phyloP scores from a whole-genome alignment of 1,284 basidiomycete genomes.

The Tylopilus sp. region DNA sequence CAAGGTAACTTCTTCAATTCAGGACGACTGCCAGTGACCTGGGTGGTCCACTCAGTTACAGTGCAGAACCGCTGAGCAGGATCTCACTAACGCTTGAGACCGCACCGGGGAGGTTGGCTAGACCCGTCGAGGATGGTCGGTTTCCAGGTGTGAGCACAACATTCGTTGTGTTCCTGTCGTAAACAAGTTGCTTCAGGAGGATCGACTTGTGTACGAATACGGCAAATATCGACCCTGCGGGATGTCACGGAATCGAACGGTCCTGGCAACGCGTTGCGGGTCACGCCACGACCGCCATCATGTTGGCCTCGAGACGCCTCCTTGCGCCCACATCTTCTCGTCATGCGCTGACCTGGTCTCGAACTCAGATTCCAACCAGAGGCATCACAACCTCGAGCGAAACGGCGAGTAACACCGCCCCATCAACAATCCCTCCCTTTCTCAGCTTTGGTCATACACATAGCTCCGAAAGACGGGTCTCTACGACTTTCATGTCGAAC shows the following conservation, averaged over 20 bases:
- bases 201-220: not conserved
- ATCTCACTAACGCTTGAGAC: too few relatives aligned
- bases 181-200: too few relatives aligned
- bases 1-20: too few relatives aligned
- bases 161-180: too few relatives aligned
- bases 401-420: constrained; percentile 10
- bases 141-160: too few relatives aligned
- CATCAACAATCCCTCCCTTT: not conserved
- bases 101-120: too few relatives aligned
- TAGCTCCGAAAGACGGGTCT: constrained; percentile 59
- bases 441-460: constrained; percentile 1
- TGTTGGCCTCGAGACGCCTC: constrained; percentile 6
- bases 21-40: too few relatives aligned
- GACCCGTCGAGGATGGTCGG: too few relatives aligned
- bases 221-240: constrained; percentile 5
- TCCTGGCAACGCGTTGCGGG: not conserved
- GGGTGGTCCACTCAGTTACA: too few relatives aligned
- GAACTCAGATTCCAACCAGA: constrained; percentile 6
- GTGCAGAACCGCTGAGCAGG: too few relatives aligned
- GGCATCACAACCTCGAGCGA: constrained; percentile 21
- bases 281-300: constrained; percentile 11
- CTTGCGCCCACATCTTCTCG: not conserved
- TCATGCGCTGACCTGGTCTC: not conserved
- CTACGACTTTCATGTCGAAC: constrained; percentile 85
- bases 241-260: constrained; percentile 1